Base-by-base conservation (phyloP, 2,329 filamentous ascomycete species). In the Aphanocladium album region DNA sequence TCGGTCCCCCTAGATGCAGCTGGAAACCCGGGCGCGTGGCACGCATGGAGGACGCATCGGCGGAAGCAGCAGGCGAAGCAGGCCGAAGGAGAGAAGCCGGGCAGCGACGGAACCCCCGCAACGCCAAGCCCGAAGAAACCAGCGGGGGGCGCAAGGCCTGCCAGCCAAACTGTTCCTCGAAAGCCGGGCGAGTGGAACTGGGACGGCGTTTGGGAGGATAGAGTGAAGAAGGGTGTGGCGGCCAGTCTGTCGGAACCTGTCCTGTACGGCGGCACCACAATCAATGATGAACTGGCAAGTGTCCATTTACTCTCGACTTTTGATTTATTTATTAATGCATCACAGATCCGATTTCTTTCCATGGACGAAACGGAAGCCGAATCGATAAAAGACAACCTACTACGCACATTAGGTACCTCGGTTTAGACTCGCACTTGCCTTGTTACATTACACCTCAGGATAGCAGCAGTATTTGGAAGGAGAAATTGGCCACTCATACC, bases 161-260 rank as follows among this genome's bases (percentile, higher is more conserved):
- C 35, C 14, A 19, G 50, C 11, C 57, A 60, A 4, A 45, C 54
- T 14, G 53, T 35, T 5, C 39, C 74, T 39, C 76, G 87, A 62
- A 80, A 83, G 54, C 91, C 91, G 0, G 90, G 89, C 7, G 89
- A 96, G 68, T 98, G 93, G 93, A 96, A 96, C 70, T 98, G 93
- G 93, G 91, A 96, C 69, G 93, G 93, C 0, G 93, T 98, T 0
- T 99, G 93, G 93, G 90, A 96, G 71, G 89, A 93, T 65, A 83
- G 93, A 59, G 93, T 96, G 1, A 88, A 85, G 73, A 90, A 89
- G 72, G 89, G 89, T 19, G 84, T 97, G 47, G 83, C 88, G 55
- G 81, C 83, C 11, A 96, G 91, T 69, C 76, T 91, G 54, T 90
- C 90, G 1, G 93, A 98, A 66, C 79, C 86, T 1, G 87, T 91